These are phyloP conservation scores for Sophora flavescens DNA, from an alignment of 306 rosid species.

Conservation along the genomic window DNA sequence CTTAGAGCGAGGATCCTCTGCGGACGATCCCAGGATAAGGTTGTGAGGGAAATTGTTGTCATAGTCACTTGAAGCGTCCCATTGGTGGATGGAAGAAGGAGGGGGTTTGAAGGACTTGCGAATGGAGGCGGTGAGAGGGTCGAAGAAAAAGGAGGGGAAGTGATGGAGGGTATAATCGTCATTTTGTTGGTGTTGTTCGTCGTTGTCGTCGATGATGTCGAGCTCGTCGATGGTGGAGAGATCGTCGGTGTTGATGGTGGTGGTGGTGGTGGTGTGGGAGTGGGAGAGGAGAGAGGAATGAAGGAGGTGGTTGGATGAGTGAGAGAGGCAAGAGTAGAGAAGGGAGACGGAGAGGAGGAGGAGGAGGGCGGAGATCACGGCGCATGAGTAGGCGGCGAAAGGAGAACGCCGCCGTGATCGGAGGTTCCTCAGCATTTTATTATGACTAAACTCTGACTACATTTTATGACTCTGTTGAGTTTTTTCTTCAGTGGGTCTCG, in stretches of 20 bases:
- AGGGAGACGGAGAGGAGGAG: constrained; percentile 82
- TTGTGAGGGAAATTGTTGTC: not conserved
- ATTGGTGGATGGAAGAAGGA: constrained; percentile 44
- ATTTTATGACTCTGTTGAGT: not conserved
- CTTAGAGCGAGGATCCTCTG: constrained; percentile 58
- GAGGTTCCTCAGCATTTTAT: constrained; percentile 54
- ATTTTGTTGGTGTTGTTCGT: constrained; percentile 20
- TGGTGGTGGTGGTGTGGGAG: constrained; percentile 34
- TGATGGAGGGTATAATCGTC: not conserved
- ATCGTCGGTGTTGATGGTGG: constrained; percentile 31
- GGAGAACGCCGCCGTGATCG: constrained; percentile 76
- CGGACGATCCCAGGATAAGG: constrained; percentile 47
- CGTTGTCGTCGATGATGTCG: constrained; percentile 58
- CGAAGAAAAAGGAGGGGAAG: constrained; percentile 66
- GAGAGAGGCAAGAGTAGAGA: constrained; percentile 81
- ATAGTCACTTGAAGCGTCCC: not conserved
- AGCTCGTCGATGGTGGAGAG: constrained; percentile 67
- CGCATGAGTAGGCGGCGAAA: constrained; percentile 69
- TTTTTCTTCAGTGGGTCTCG: not conserved
- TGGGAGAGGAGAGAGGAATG: constrained; percentile 48
- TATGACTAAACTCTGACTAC: not conserved
- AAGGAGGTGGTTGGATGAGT: constrained; percentile 33
- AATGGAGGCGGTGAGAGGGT: constrained; percentile 69
- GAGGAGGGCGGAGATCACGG: constrained; percentile 70
- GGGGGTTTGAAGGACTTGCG: constrained; percentile 59